Percentiles rank a stretch among this genome's conserved stretches.
phyloP scores from a whole-genome alignment of 345 rosid species.

The Melaleuca alternifolia region DNA sequence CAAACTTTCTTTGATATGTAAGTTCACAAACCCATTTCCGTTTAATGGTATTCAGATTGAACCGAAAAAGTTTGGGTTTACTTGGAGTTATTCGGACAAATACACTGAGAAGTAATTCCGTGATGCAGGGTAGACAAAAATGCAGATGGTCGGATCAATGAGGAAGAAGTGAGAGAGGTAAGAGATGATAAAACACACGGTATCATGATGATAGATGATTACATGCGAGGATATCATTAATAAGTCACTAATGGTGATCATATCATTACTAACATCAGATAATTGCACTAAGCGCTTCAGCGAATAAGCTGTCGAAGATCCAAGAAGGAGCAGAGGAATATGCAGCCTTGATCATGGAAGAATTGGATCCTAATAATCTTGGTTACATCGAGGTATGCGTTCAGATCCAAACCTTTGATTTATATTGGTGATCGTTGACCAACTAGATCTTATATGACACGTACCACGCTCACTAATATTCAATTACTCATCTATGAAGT shows the following conservation, averaged over 20 bases:
- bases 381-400: conserved; percentile 60
- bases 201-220: neutral
- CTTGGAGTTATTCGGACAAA: neutral
- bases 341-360: conserved; percentile 86
- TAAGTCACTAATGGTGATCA: neutral
- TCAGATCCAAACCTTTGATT: neutral
- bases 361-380: conserved; percentile 54
- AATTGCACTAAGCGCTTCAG: conserved; percentile 65
- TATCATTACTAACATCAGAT: conserved; percentile 33
- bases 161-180: conserved; percentile 77
- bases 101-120: neutral
- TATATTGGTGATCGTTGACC: neutral
- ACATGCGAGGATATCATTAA: neutral
- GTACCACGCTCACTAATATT: neutral
- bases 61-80: neutral
- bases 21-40: neutral
- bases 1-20: conserved; percentile 83
- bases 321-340: conserved; percentile 65
- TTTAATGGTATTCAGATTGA: neutral
- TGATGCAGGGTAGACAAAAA: conserved; percentile 69
- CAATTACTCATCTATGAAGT: neutral
- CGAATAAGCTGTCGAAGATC: conserved; percentile 66
- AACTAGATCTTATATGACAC: neutral
- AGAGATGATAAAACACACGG: neutral
- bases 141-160: conserved; percentile 63